These are phyloP conservation scores for Tetrahymena elliotti DNA, from an alignment of 73 alveolate species.

Conservation along the genomic window DNA sequence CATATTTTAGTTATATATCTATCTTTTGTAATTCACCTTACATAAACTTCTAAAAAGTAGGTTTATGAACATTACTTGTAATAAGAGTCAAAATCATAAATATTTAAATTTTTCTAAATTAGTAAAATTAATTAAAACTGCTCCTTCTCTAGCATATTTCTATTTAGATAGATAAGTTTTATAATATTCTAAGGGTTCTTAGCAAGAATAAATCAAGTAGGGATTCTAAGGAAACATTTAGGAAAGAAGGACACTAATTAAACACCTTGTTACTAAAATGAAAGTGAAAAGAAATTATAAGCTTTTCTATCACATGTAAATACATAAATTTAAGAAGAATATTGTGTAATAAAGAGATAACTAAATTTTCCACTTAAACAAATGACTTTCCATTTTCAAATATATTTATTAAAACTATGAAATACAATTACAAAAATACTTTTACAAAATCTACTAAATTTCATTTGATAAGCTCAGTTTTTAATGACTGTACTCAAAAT, in stretches of 20 bases:
- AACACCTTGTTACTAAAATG: too few relatives aligned
- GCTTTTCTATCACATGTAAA: too few relatives aligned
- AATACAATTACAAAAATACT: too few relatives aligned
- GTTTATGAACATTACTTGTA: background rate
- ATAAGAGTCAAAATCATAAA: background rate
- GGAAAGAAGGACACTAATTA: background rate
- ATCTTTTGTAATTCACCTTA: background rate
- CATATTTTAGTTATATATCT: background rate
- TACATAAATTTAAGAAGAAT: too few relatives aligned
- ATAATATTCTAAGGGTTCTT: background rate
- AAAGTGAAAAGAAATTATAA: too few relatives aligned
- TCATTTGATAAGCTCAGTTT: too few relatives aligned
- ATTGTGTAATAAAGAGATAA: too few relatives aligned
- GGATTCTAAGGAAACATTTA: background rate
- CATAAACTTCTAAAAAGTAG: background rate
- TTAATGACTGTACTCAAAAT: too few relatives aligned
- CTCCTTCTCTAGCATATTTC: background rate
- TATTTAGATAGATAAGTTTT: background rate
- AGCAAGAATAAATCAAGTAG: background rate
- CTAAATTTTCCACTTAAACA: too few relatives aligned
- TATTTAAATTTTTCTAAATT: background rate
- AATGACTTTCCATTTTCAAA: too few relatives aligned
- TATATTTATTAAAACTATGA: too few relatives aligned
- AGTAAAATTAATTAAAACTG: background rate
- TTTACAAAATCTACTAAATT: too few relatives aligned